phyloP scores from a whole-genome alignment of 805 yeast species.

The Hanseniaspora clermontiae region DNA sequence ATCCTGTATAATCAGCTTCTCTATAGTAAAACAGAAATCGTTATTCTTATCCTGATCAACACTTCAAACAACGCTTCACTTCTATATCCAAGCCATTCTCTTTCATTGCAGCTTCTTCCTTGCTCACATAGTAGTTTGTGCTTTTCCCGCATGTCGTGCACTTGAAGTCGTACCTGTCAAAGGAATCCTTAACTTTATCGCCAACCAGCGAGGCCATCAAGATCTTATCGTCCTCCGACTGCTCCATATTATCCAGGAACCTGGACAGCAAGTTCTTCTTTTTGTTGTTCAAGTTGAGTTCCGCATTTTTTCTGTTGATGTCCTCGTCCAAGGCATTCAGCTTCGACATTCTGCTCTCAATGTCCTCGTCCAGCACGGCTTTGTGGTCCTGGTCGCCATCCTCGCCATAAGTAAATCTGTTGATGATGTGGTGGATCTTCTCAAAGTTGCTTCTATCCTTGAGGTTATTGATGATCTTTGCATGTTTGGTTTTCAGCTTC shows the following conservation, averaged over 20 bases:
- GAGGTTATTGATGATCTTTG: conserved; percentile 48
- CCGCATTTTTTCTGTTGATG: conserved; percentile 14
- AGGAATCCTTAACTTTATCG: neutral
- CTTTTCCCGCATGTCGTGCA: neutral
- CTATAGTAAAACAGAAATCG: too few relatives aligned
- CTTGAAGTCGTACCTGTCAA: neutral
- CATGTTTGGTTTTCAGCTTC: conserved; percentile 28
- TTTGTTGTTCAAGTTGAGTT: neutral
- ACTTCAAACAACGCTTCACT: neutral
- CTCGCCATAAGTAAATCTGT: conserved; percentile 45
- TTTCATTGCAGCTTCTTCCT: neutral
- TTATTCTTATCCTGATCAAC: neutral
- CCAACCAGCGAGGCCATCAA: neutral
- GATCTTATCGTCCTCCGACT: conserved; percentile 7
- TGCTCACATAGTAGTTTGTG: neutral
- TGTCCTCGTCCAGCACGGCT: conserved; percentile 34
- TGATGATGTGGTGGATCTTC: conserved; percentile 59
- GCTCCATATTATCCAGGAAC: conserved; percentile 8
- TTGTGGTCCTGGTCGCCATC: conserved; percentile 36
- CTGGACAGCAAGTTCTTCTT: neutral
- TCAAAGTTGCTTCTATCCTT: conserved; percentile 63
- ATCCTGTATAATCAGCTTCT: too few relatives aligned
- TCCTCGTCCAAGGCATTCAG: conserved; percentile 30
- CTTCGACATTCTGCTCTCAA: conserved; percentile 30
- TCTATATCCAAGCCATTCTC: neutral